These are phyloP conservation scores for Austropuccinia psidii DNA, from an alignment of 1,284 basidiomycete species.

Conservation along the genomic window DNA sequence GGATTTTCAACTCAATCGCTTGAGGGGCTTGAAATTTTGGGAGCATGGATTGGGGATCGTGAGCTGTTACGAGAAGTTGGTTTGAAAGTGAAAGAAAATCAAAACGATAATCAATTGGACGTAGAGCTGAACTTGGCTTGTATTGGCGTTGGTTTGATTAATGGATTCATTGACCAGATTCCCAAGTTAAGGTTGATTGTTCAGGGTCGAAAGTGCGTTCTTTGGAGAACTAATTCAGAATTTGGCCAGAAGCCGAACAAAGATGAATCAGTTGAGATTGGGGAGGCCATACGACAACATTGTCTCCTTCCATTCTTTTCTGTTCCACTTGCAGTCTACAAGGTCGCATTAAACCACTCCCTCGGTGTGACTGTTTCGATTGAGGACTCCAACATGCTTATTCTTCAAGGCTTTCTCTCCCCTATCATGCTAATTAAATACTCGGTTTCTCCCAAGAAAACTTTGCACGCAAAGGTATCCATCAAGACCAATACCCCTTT, in stretches of 20 bases:
- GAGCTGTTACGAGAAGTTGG: neutral
- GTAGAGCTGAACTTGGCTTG: neutral
- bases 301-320: conserved; percentile 2
- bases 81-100: neutral
- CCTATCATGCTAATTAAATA: neutral
- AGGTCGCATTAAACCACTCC: neutral
- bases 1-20: neutral
- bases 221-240: neutral
- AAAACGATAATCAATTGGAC: neutral
- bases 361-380: neutral
- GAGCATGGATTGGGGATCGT: conserved; percentile 8
- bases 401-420: neutral
- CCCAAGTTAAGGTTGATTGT: conserved; percentile 6
- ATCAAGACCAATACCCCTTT: neutral
- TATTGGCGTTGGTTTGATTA: neutral
- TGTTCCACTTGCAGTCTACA: conserved; percentile 1
- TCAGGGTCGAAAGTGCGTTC: neutral
- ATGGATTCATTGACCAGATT: neutral
- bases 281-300: neutral
- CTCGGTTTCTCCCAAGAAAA: neutral
- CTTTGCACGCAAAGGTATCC: neutral
- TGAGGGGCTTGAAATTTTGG: neutral
- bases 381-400: neutral
- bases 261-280: neutral
- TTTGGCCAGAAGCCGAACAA: neutral